Evolutionary conservation across 2,329 filamentous ascomycete genomes (phyloP).

Genomic region (Lasiodiplodia citricola): DNA sequence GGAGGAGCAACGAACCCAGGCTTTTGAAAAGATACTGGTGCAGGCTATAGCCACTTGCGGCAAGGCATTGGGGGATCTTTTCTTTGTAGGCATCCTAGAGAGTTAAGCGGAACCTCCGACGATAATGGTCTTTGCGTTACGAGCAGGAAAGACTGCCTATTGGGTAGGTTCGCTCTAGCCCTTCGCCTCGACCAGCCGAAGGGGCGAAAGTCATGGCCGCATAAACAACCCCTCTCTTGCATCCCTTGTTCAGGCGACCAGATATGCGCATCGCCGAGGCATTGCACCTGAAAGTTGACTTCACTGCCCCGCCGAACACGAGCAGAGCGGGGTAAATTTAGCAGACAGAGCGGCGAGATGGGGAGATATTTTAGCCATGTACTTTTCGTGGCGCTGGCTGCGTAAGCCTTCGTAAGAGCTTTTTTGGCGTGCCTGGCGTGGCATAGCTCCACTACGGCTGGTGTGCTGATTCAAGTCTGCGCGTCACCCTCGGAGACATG

Average conservation of each 20-base stretch:
- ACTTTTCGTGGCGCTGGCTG: constrained; percentile 10
- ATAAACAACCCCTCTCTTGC: constrained; percentile 6
- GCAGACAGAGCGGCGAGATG: constrained; percentile 1
- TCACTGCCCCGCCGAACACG: constrained; percentile 4
- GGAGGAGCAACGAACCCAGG: not conserved
- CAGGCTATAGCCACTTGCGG: not conserved
- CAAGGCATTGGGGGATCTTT: not conserved
- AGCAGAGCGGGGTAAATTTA: not conserved
- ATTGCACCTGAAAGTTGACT: not conserved
- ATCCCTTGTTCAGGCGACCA: constrained; percentile 12
- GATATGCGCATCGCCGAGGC: not conserved
- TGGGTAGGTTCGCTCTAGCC: not conserved
- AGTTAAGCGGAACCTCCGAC: constrained; percentile 5
- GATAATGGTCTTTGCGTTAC: constrained; percentile 17
- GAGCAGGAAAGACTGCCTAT: constrained; percentile 12
- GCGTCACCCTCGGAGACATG: constrained; percentile 14
- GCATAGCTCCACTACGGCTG: constrained; percentile 10
- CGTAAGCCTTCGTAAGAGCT: constrained; percentile 12
- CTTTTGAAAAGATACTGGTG: not conserved
- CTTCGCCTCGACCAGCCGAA: not conserved
- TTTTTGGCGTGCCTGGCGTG: constrained; percentile 7
- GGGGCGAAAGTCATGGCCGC: constrained; percentile 11
- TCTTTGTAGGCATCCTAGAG: not conserved
- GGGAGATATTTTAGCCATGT: not conserved
- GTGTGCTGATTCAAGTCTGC: constrained; percentile 8